Evolutionary conservation across 768 basidiomycete genomes (phyloP).

Genomic region (Xerocomus potaroensis): DNA sequence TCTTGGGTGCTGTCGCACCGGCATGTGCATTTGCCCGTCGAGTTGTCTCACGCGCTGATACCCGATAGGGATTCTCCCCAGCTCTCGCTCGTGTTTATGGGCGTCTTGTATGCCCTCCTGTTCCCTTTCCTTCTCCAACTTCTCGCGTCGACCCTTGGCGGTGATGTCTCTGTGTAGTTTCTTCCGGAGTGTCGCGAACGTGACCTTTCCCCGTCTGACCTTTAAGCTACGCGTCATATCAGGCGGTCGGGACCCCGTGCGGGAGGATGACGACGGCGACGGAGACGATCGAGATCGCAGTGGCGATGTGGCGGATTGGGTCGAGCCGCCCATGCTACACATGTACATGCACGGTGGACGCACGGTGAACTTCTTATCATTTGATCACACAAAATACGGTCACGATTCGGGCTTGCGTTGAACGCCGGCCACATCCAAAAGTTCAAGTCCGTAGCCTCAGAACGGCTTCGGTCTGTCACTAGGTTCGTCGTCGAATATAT

Average conservation of each 20-base stretch:
- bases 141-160: not conserved
- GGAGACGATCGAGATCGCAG: too few relatives aligned
- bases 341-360: not conserved
- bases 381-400: too few relatives aligned
- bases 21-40: too few relatives aligned
- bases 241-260: not conserved
- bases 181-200: constrained; percentile 33
- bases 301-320: not conserved
- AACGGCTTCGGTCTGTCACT: too few relatives aligned
- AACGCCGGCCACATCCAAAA: too few relatives aligned
- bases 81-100: constrained; percentile 17
- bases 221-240: constrained; percentile 29
- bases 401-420: too few relatives aligned
- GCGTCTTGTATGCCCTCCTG: constrained; percentile 3
- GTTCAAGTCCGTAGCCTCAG: too few relatives aligned
- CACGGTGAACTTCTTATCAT: too few relatives aligned
- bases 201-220: constrained; percentile 32
- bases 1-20: too few relatives aligned
- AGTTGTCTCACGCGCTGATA: too few relatives aligned
- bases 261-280: not conserved
- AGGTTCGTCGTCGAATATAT: too few relatives aligned
- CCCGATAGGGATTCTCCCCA: too few relatives aligned
- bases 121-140: not conserved
- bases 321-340: not conserved
- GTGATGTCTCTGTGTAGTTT: constrained; percentile 29